phyloP scores from a whole-genome alignment of 257 asterid species.

The Striga asiatica region DNA sequence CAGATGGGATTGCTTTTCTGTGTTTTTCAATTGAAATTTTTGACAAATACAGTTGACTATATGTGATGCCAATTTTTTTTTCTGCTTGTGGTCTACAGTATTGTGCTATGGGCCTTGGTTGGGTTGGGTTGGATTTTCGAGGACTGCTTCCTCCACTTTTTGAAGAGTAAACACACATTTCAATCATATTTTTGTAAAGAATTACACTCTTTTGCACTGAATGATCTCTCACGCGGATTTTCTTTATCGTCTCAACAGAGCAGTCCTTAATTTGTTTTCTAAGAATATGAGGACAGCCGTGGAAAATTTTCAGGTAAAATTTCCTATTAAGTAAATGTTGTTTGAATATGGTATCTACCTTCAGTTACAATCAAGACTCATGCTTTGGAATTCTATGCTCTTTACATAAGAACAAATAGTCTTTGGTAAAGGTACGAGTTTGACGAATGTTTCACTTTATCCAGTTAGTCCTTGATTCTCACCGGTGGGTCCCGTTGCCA shows the following conservation, averaged over 20 bases:
- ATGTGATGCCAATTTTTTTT: not conserved
- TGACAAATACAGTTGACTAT: too few relatives aligned
- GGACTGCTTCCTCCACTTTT: constrained; percentile 95
- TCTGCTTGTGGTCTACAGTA: constrained; percentile 46
- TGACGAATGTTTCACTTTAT: too few relatives aligned
- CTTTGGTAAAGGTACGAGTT: too few relatives aligned
- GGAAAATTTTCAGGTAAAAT: constrained; percentile 80
- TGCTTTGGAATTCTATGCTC: too few relatives aligned
- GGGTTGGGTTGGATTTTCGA: constrained; percentile 95
- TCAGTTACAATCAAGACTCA: too few relatives aligned
- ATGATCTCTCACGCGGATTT: constrained; percentile 15
- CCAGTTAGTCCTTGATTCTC: constrained; percentile 91
- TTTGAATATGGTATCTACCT: too few relatives aligned
- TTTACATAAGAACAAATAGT: too few relatives aligned
- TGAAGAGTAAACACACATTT: constrained; percentile 66
- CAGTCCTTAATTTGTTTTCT: constrained; percentile 72
- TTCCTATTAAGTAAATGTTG: too few relatives aligned
- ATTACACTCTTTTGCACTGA: constrained; percentile 2
- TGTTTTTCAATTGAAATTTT: too few relatives aligned
- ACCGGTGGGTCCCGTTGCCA: constrained; percentile 75
- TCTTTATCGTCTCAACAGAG: constrained; percentile 51
- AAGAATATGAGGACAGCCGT: constrained; percentile 89
- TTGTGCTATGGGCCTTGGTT: constrained; percentile 94
- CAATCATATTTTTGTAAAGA: too few relatives aligned
- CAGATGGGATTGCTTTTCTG: too few relatives aligned